Evolutionary conservation across 192 early-diverging fungal species (phyloP).

Genomic region (Mortierella alpina): DNA sequence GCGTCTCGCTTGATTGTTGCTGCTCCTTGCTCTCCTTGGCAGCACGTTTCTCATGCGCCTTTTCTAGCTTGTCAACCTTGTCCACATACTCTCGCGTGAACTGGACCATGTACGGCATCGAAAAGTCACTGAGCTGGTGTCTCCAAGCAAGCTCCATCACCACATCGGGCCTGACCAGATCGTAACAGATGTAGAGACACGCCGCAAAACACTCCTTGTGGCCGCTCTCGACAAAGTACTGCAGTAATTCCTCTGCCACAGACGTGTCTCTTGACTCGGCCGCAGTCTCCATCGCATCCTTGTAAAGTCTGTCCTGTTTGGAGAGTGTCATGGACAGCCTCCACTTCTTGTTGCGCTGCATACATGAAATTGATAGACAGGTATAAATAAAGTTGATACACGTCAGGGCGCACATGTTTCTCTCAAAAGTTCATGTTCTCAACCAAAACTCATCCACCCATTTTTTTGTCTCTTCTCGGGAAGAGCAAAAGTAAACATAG

Average conservation of each 20-base stretch:
- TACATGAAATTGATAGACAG: no score
- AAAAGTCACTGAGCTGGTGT: slow-evolving; percentile 89
- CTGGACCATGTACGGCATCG: slow-evolving; percentile 99
- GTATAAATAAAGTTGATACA: no score
- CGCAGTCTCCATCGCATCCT: slow-evolving; percentile 99
- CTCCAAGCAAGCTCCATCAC: slow-evolving; percentile 96
- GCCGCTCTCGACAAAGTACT: slow-evolving; percentile 93
- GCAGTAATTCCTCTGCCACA: slow-evolving; percentile 93
- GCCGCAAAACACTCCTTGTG: slow-evolving; percentile 96
- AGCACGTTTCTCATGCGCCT: slow-evolving; percentile 37
- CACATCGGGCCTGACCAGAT: slow-evolving; percentile 92
- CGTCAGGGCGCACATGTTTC: no score
- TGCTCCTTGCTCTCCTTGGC: slow-evolving; percentile 46
- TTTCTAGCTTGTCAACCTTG: slow-evolving; percentile 72
- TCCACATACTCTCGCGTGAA: slow-evolving; percentile 84
- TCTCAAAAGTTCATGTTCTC: no score
- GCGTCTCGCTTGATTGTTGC: slow-evolving; percentile 4
- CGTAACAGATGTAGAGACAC: slow-evolving; percentile 95
- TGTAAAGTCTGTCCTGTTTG: slow-evolving; percentile 98
- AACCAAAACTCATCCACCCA: no score
- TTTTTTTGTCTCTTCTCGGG: no score
- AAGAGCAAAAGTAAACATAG: no score
- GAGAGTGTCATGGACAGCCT: slow-evolving; percentile 92
- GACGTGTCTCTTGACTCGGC: slow-evolving; percentile 89
- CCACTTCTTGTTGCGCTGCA: slow-evolving; percentile 91